Evolutionary conservation across 1,284 basidiomycete genomes (phyloP), one percentile per base, ranked within the genome.

Genomic region (Papiliotrema laurentii): DNA sequence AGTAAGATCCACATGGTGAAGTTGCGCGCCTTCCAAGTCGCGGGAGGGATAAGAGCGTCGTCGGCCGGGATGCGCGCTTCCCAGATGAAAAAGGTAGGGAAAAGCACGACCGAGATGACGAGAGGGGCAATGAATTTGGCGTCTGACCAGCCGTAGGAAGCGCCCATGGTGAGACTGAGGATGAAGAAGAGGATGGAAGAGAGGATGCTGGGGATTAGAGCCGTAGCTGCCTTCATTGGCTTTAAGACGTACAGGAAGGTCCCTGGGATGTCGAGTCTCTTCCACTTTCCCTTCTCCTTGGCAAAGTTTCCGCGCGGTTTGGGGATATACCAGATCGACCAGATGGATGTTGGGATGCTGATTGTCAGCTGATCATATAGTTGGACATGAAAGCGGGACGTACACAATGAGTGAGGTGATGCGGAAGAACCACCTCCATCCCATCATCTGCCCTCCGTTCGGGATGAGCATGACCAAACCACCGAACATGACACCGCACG

Each of bases 341-440:
- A 45, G 18, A 54, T 22, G 3, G 50, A 45, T 2, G 45, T 43
- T 33, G 50, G 56, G 3, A 36, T 33, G 10, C 46, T 47, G 14
- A 9, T 9, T 6, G 7, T 39, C 19, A 39, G 38, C 21, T 11
- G 4, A 6, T 36, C 26, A 39, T 5, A 35, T 7, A 24, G 25
- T 2, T 3, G 33, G 18, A 14, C 7, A 18, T 11, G 14, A 43
- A n/a, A n/a, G 22, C 21, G 21, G 19, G n/a, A 48, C 50, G 43
- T 36, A 52, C 50, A 52, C 33, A 16, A 52, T 34, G n/a, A 13
- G 2, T 49, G 74, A 49, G 53, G 73, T 24, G 58, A 73, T 25
- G 41, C 65, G 35, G 62, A 76, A 63, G 66, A 74, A 66, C 72
- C 73, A 61, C 18, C 58, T 35, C 68, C 68, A 60, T 43, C 55